These are phyloP conservation scores for Aristolochia contorta DNA, from an alignment of 164 flowering plant genomes.

Conservation along the genomic window DNA sequence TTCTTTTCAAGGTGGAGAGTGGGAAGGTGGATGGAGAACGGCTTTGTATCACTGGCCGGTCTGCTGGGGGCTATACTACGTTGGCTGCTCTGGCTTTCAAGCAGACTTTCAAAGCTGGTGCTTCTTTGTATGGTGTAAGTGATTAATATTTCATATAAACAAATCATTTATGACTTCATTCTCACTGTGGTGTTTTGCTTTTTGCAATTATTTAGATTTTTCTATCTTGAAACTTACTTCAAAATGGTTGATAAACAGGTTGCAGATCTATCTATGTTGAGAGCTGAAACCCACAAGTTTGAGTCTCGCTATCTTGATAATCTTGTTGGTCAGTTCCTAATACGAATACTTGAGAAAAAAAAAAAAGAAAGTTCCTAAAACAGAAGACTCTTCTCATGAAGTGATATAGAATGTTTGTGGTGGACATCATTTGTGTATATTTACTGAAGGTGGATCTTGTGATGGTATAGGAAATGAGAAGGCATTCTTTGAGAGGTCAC, in stretches of 20 bases:
- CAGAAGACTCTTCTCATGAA: neutral
- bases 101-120: conserved; percentile 83
- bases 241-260: conserved; percentile 33
- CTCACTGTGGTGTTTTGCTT: neutral
- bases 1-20: conserved; percentile 50
- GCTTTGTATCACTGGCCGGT: conserved; percentile 80
- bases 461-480: conserved; percentile 54
- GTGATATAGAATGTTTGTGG: neutral
- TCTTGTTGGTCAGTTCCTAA: conserved; percentile 59
- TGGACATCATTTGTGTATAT: neutral
- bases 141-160: neutral
- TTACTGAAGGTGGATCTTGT: neutral
- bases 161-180: neutral
- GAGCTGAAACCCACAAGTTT: conserved; percentile 74
- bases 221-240: neutral
- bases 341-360: neutral
- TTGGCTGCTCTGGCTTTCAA: conserved; percentile 91
- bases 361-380: conserved; percentile 7
- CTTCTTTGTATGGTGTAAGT: conserved; percentile 96
- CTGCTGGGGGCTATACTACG: conserved; percentile 98
- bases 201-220: neutral
- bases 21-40: conserved; percentile 77
- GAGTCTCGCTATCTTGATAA: conserved; percentile 76
- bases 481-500: conserved; percentile 66
- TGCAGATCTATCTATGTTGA: conserved; percentile 61